A percentile compares a stretch with the other conserved stretches of the same genome.
Conservation (phyloP, 441 rosid genomes). For the Populus hybrid region DNA sequence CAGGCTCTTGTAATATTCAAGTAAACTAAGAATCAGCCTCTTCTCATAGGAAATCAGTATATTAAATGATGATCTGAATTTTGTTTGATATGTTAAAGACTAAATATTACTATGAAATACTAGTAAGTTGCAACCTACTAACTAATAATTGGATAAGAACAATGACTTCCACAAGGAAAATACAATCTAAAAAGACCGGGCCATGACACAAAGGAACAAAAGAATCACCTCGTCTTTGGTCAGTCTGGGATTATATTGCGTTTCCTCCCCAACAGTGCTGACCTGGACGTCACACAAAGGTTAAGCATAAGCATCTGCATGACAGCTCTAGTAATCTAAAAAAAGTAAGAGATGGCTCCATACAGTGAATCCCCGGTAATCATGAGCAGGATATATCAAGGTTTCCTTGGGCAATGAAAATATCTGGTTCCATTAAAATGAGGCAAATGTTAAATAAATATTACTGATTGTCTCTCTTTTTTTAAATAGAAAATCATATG, state of each 20-base stretch:
- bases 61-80: not conserved
- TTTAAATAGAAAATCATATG: not conserved
- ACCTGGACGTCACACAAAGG: slow-evolving; percentile 40
- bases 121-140: not conserved
- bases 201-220: not conserved
- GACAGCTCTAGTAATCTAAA: not conserved
- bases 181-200: not conserved
- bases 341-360: slow-evolving; percentile 12
- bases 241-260: slow-evolving; percentile 62
- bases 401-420: slow-evolving; percentile 85
- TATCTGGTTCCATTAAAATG: slow-evolving; percentile 41
- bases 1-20: not conserved
- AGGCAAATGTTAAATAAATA: not conserved
- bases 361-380: slow-evolving; percentile 83
- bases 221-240: slow-evolving; percentile 71
- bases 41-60: not conserved
- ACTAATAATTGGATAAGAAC: not conserved
- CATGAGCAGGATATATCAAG: slow-evolving; percentile 86
- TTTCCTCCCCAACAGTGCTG: slow-evolving; percentile 92
- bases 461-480: not conserved
- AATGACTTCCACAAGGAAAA: not conserved
- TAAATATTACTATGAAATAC: not conserved
- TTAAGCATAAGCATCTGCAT: slow-evolving; percentile 11
- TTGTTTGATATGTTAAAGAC: not conserved
- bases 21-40: not conserved